Percentiles rank a stretch among this genome's conserved stretches.
Evolutionary conservation across 352 stramenopile species (phyloP).

Genomic region (Globisporangium spinosum): DNA sequence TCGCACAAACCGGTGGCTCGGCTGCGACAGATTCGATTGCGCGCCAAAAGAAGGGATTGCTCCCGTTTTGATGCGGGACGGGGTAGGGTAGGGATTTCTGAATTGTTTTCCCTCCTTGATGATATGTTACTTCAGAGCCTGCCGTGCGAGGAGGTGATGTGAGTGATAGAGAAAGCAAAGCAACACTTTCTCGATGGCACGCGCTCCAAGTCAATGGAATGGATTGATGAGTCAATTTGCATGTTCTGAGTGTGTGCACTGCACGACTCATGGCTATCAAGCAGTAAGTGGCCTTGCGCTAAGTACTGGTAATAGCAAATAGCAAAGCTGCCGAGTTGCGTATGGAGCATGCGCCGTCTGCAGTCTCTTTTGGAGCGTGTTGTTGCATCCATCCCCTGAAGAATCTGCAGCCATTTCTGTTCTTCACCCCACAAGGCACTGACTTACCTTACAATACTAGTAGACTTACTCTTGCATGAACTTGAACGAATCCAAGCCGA

Average conservation of each 20-base stretch:
- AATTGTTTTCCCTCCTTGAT: neutral
- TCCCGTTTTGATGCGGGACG: neutral
- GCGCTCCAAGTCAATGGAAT: neutral
- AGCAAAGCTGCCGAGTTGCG: neutral
- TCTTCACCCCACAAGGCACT: neutral
- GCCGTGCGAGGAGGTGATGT: neutral
- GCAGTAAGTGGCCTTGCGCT: neutral
- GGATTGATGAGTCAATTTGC: neutral
- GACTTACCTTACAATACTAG: neutral
- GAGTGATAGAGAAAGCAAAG: neutral
- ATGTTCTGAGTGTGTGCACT: neutral
- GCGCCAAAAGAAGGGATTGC: neutral
- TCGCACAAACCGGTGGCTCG: constrained; percentile 1
- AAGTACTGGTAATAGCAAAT: too few relatives aligned
- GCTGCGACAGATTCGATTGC: neutral
- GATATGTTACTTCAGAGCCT: neutral
- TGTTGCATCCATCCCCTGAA: neutral
- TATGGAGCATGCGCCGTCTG: neutral
- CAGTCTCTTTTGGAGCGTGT: neutral
- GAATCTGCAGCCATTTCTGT: neutral
- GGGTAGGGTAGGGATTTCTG: neutral
- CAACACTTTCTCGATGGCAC: neutral
- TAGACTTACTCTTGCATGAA: neutral
- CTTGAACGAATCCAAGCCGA: neutral
- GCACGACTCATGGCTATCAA: neutral